Conservation (phyloP, 768 basidiomycete species). For the Boletus sp. region DNA sequence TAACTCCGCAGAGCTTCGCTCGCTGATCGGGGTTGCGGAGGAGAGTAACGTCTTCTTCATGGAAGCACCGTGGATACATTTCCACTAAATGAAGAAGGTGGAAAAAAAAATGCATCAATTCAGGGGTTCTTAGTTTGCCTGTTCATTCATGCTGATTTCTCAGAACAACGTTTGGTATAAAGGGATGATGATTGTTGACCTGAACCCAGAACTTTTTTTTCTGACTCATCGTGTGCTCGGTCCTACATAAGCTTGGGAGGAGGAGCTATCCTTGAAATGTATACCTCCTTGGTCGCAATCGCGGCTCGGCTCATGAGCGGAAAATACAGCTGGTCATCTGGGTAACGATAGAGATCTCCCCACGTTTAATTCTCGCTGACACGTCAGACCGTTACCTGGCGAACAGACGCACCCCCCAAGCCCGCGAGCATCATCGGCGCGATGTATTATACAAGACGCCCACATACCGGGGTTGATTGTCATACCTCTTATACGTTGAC, state of each 20-base stretch:
- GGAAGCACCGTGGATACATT: neutral
- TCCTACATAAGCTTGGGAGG: too few relatives aligned
- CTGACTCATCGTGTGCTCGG: neutral
- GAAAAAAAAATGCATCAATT: neutral
- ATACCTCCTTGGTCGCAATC: neutral
- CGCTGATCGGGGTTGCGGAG: neutral
- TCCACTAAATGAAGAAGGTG: neutral
- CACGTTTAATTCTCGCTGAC: neutral
- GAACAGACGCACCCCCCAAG: slow-evolving; percentile 33
- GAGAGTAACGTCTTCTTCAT: neutral
- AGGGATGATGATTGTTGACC: neutral
- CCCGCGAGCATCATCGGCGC: slow-evolving; percentile 39
- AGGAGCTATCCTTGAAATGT: neutral
- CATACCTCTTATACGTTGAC: slow-evolving; percentile 42
- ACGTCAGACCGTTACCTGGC: slow-evolving; percentile 42
- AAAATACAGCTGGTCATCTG: neutral
- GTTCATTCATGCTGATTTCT: neutral
- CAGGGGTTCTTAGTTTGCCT: neutral
- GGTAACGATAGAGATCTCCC: neutral
- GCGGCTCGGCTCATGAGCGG: neutral
- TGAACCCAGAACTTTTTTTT: neutral
- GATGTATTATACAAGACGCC: slow-evolving; percentile 44
- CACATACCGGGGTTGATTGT: slow-evolving; percentile 42
- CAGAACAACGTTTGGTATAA: neutral
- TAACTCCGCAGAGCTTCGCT: neutral